A percentile compares a stretch with the other conserved stretches of the same genome.
These are phyloP conservation scores for Dendrothele bispora DNA, from an alignment of 768 basidiomycete species.

Conservation along the genomic window DNA sequence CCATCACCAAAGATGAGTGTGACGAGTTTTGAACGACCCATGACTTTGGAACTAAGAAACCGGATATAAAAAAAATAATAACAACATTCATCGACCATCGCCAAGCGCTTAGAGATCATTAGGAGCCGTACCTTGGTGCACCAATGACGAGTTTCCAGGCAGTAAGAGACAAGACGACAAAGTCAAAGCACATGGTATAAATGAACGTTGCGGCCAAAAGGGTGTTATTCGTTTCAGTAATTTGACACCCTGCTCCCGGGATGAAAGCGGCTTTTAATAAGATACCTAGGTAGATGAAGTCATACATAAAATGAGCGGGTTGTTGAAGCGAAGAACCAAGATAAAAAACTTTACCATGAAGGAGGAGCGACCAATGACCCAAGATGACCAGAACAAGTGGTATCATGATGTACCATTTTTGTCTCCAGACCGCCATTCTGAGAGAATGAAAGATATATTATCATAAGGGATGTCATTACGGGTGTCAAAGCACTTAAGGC, in stretches of 20 bases:
- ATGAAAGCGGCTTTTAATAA: constrained; percentile 61
- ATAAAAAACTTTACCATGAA: constrained; percentile 49
- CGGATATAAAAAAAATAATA: background rate
- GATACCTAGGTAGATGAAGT: constrained; percentile 52
- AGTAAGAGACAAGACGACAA: constrained; percentile 60
- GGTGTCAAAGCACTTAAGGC: constrained; percentile 18
- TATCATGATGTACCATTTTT: constrained; percentile 51
- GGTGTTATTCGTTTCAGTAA: constrained; percentile 60
- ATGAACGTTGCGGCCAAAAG: constrained; percentile 68
- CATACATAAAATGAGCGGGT: background rate
- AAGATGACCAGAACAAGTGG: constrained; percentile 59
- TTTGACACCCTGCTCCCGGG: constrained; percentile 49
- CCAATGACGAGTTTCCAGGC: constrained; percentile 57
- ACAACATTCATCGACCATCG: constrained; percentile 52
- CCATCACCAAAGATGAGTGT: constrained; percentile 60
- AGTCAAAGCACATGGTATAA: constrained; percentile 75
- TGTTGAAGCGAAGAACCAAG: background rate
- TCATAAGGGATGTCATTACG: background rate
- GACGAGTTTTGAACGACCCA: constrained; percentile 21
- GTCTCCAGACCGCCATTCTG: constrained; percentile 75
- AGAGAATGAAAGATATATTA: background rate
- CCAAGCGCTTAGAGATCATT: constrained; percentile 65
- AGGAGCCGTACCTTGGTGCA: constrained; percentile 41
- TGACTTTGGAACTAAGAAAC: constrained; percentile 11
- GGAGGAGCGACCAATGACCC: constrained; percentile 71